phyloP scores from a whole-genome alignment of 345 rosid species.

The Ricinus communis region DNA sequence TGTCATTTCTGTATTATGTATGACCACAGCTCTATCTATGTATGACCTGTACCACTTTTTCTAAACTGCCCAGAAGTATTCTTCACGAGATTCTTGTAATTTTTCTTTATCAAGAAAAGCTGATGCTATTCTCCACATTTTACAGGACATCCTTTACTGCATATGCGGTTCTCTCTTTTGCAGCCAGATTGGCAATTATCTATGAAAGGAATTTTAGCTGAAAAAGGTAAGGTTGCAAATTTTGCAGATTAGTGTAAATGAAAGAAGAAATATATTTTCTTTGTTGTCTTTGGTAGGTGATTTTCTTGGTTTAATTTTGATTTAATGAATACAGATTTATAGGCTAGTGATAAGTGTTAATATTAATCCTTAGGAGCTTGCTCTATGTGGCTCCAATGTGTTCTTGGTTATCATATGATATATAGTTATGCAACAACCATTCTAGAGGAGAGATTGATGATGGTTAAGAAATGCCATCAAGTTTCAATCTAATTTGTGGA shows the following conservation, averaged over 20 bases:
- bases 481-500: not conserved
- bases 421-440: not conserved
- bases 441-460: not conserved
- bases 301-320: not conserved
- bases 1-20: not conserved
- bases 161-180: conserved; percentile 27
- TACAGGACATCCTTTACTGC: conserved; percentile 43
- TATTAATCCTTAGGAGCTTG: not conserved
- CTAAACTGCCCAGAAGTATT: not conserved
- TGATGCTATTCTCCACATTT: conserved; percentile 5
- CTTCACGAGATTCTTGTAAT: not conserved
- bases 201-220: conserved; percentile 21
- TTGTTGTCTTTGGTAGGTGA: not conserved
- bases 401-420: not conserved
- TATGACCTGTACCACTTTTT: not conserved
- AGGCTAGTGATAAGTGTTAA: not conserved
- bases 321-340: not conserved
- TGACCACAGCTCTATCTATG: not conserved
- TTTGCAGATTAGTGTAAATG: not conserved
- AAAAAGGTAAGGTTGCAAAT: conserved; percentile 38
- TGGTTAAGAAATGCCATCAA: not conserved
- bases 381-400: not conserved
- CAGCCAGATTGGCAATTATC: conserved; percentile 30
- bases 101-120: no score
- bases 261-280: not conserved